Evolutionary conservation across 2,329 filamentous ascomycete species (phyloP), one percentile per base, ranked within the genome.

Genomic region (Penicillium sp.): DNA sequence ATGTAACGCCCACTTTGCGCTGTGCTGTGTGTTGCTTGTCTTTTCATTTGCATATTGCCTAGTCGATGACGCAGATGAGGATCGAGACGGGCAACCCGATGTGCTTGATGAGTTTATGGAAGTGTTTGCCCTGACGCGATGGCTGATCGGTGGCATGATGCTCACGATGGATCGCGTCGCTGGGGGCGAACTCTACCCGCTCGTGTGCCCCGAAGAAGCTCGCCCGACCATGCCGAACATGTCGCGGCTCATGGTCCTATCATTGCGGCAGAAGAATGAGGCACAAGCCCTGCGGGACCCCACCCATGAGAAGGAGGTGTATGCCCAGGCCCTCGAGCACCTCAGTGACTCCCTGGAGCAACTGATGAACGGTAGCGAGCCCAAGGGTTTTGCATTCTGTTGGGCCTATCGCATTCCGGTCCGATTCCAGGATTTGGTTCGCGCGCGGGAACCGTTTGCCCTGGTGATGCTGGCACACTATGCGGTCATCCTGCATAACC

Each of bases 361-460:
- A 32, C 46, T 63, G n/a, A 51, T 57, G 29, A 47, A 45, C 15
- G 56, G 58, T 4, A 47, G 54, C n/a, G 57, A 60, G 29, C 52
- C 53, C 6, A 51, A 51, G 36, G 45, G 56, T 5, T 52, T 56
- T 35, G 47, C 59, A 68, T 79, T 38, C 79, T 83, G 52, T 11
- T 71, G 68, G 60, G 78, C 81, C 1, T 78, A 79, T 11, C 80
- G 79, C 71, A 9, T 75, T 72, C 39, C 75, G 69, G 13, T 82
- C 73, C 55, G 73, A 79, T 49, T 77, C 78, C 39, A 70, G 77
- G 18, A 69, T 25, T 52, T 68, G 12, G 44, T 69, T 2, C 46
- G 52, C 10, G 53, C 61, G 35, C 56, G 61, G 12, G 49, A 54
- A 12, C 65, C 67, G 0, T 66, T 70, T 40, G 66, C 68, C 1